These are phyloP conservation scores for Umbelopsis vinacea DNA, from an alignment of 192 early-diverging fungal genomes.

Conservation along the genomic window DNA sequence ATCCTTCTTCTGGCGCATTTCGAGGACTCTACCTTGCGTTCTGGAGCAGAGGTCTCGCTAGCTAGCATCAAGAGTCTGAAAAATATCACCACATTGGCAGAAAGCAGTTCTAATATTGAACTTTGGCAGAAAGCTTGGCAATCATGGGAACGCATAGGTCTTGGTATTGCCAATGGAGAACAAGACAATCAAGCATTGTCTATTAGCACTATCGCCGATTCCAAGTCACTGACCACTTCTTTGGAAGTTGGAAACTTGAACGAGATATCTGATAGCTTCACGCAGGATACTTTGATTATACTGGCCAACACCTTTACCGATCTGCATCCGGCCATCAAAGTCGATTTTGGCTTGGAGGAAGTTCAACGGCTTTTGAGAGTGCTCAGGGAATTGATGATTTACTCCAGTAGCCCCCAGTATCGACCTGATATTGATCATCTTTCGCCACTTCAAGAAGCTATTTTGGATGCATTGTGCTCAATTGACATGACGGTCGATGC, in stretches of 20 bases:
- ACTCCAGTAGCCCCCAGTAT: slow-evolving; percentile 61
- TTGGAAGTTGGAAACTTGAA: slow-evolving; percentile 28
- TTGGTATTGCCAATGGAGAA: slow-evolving; percentile 51
- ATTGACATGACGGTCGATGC: slow-evolving; percentile 34
- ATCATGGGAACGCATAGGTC: slow-evolving; percentile 76
- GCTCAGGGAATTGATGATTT: slow-evolving; percentile 60
- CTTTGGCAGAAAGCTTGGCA: slow-evolving; percentile 71
- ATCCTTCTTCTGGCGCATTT: slow-evolving; percentile 72
- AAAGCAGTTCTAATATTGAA: slow-evolving; percentile 32
- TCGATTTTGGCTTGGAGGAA: slow-evolving; percentile 59
- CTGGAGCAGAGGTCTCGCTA: slow-evolving; percentile 77
- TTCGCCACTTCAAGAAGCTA: slow-evolving; percentile 69
- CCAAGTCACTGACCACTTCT: slow-evolving; percentile 31
- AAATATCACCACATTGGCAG: slow-evolving; percentile 56
- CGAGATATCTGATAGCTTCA: slow-evolving; percentile 52
- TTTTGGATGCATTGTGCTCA: slow-evolving; percentile 61
- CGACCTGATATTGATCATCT: slow-evolving; percentile 63
- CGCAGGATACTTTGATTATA: slow-evolving; percentile 73
- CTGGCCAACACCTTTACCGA: slow-evolving; percentile 66
- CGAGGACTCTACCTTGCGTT: slow-evolving; percentile 65
- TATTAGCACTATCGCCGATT: slow-evolving; percentile 19
- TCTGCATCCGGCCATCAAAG: slow-evolving; percentile 60
- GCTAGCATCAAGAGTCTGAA: slow-evolving; percentile 75
- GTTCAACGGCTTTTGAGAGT: slow-evolving; percentile 53
- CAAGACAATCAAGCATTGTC: neutral